Percentiles rank a stretch among this genome's conserved stretches.
Evolutionary conservation across 441 rosid genomes (phyloP).

Genomic region (Viola pubescens): DNA sequence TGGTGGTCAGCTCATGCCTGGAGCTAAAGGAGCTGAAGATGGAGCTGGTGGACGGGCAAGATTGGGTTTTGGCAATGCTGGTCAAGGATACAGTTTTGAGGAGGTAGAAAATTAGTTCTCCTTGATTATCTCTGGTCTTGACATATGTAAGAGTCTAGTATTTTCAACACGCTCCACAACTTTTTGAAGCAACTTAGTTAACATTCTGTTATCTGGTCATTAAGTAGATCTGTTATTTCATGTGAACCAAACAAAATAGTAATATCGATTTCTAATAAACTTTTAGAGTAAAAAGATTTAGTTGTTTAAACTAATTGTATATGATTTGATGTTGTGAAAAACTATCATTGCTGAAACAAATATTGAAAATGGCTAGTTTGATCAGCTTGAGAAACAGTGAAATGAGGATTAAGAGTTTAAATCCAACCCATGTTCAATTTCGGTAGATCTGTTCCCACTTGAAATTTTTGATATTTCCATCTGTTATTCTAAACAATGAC

Average conservation of each 20-base stretch:
- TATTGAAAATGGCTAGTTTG: no score
- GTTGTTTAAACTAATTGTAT: no score
- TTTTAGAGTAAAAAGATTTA: no score
- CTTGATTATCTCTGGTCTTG: constrained; percentile 4
- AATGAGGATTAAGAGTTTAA: no score
- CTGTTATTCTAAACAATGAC: not conserved
- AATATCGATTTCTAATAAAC: no score
- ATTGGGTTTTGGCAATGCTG: constrained; percentile 96
- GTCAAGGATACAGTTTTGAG: constrained; percentile 98
- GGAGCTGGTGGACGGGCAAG: constrained; percentile 66
- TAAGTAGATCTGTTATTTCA: not conserved
- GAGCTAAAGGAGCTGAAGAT: constrained; percentile 79
- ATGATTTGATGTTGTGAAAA: no score
- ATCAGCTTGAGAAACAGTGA: no score
- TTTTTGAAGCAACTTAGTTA: not conserved
- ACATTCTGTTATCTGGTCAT: not conserved
- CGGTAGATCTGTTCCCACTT: no score
- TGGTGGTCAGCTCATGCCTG: constrained; percentile 57
- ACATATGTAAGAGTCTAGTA: not conserved
- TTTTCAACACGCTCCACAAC: no score
- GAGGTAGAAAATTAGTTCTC: constrained; percentile 50
- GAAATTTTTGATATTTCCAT: not conserved
- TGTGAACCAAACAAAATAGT: not conserved
- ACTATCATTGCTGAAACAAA: no score
- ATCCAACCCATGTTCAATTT: no score